A percentile compares a stretch with the other conserved stretches of the same genome.
These are phyloP conservation scores for Glycine latifolia DNA, from an alignment of 306 rosid species.

Conservation along the genomic window DNA sequence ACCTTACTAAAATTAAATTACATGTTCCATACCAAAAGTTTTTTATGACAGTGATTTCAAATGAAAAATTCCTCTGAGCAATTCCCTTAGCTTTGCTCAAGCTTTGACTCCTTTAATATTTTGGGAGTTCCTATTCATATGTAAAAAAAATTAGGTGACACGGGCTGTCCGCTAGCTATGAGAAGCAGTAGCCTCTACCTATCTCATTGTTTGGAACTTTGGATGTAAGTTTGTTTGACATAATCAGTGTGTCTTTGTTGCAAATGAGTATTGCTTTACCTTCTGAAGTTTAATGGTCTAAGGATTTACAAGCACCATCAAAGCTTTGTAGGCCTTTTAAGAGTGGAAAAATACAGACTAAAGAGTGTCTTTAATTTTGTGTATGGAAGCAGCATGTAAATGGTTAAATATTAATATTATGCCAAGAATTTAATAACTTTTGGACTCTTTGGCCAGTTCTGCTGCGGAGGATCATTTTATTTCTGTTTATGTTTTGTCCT, in stretches of 20 bases:
- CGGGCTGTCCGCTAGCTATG: conserved; percentile 11
- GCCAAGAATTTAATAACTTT: conserved; percentile 10
- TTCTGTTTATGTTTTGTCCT: conserved; percentile 9
- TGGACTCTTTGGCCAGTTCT: conserved; percentile 34
- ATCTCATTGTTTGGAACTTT: conserved; percentile 22
- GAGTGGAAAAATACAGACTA: conserved; percentile 1
- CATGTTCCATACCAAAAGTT: conserved; percentile 20
- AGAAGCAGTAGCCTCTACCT: conserved; percentile 27
- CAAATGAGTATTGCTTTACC: conserved; percentile 29
- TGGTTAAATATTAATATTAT: conserved; percentile 23
- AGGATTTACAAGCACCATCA: conserved; percentile 18
- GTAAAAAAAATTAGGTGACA: conserved; percentile 22
- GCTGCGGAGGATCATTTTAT: conserved; percentile 29
- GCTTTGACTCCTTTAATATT: conserved; percentile 27
- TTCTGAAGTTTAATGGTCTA: conserved; percentile 11
- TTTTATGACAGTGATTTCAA: conserved; percentile 28
- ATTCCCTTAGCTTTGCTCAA: conserved; percentile 32
- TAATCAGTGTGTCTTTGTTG: conserved; percentile 20
- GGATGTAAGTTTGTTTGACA: conserved; percentile 12
- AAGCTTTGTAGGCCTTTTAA: neutral
- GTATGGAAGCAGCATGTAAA: conserved; percentile 30
- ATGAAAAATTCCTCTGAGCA: conserved; percentile 31
- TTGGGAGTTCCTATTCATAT: conserved; percentile 15
- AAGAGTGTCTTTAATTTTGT: conserved; percentile 12
- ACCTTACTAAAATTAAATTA: conserved; percentile 24